Conservation (phyloP, 2,329 filamentous ascomycete species). For the Colletotrichum trifolii region DNA sequence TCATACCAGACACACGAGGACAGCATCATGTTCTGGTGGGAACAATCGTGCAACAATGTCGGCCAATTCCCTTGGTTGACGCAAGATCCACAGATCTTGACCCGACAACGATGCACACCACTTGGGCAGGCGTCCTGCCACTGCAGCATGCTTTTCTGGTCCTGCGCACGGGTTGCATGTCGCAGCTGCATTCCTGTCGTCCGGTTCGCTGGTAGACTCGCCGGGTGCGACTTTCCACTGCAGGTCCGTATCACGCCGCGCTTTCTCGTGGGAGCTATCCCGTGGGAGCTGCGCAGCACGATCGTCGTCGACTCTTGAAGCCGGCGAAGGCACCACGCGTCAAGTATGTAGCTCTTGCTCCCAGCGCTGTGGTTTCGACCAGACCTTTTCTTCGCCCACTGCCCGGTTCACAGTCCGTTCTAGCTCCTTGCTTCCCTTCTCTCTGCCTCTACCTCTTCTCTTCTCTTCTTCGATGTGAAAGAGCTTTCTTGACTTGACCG, state of each 20-base stretch:
- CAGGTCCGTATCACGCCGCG: constrained; percentile 30
- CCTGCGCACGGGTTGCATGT: constrained; percentile 15
- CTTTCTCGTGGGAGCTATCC: constrained; percentile 22
- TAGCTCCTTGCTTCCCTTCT: constrained; percentile 1
- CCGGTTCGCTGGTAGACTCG: constrained; percentile 33
- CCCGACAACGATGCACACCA: constrained; percentile 23
- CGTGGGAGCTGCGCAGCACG: constrained; percentile 13
- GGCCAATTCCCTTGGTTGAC: constrained; percentile 25
- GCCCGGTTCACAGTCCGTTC: constrained; percentile 8
- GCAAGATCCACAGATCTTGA: constrained; percentile 31
- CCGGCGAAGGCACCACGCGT: constrained; percentile 15
- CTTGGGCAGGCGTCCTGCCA: background rate
- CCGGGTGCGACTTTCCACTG: constrained; percentile 35
- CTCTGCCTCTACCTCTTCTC: background rate
- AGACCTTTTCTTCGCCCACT: constrained; percentile 10
- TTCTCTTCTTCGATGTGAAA: constrained; percentile 24
- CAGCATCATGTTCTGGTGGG: constrained; percentile 20
- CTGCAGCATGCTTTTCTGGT: constrained; percentile 12
- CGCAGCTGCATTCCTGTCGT: constrained; percentile 31
- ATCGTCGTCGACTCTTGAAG: constrained; percentile 23
- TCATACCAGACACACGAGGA: constrained; percentile 12
- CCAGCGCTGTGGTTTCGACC: constrained; percentile 19
- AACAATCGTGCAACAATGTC: constrained; percentile 14
- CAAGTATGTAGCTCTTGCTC: constrained; percentile 6
- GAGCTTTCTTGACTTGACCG: constrained; percentile 18